These are phyloP conservation scores for Exophiala sp. DNA, from an alignment of 2,329 filamentous ascomycete genomes.

Conservation along the genomic window DNA sequence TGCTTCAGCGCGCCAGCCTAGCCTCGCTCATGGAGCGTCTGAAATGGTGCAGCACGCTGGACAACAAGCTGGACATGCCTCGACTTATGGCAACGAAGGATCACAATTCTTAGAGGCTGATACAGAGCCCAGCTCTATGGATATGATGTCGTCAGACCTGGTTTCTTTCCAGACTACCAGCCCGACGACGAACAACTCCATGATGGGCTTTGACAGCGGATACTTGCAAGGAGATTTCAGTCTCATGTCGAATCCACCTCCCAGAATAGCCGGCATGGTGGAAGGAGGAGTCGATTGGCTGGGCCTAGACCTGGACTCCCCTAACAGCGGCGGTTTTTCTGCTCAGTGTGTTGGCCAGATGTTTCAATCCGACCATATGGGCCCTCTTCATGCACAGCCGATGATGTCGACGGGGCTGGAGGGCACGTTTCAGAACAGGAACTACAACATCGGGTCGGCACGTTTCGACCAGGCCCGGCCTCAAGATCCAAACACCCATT, in stretches of 20 bases:
- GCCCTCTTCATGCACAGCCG: slow-evolving; percentile 5
- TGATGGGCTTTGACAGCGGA: slow-evolving; percentile 12
- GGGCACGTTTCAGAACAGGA: slow-evolving; percentile 4
- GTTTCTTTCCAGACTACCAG: slow-evolving; percentile 14
- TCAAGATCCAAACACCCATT: slow-evolving; percentile 2
- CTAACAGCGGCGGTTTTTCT: slow-evolving; percentile 7
- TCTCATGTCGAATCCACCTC: slow-evolving; percentile 14
- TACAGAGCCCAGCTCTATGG: slow-evolving; percentile 7
- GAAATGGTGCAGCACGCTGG: slow-evolving; percentile 1
- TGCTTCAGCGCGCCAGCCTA: not conserved
- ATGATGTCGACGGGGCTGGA: not conserved
- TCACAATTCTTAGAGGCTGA: slow-evolving; percentile 8
- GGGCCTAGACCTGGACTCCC: slow-evolving; percentile 17
- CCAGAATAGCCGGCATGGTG: slow-evolving; percentile 16
- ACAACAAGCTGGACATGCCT: not conserved
- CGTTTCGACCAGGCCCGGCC: slow-evolving; percentile 5
- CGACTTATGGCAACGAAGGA: not conserved
- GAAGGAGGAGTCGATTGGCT: slow-evolving; percentile 17
- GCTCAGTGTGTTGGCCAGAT: slow-evolving; percentile 6
- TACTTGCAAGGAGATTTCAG: slow-evolving; percentile 17
- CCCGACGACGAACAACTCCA: slow-evolving; percentile 12
- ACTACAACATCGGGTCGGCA: not conserved
- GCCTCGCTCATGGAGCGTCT: not conserved
- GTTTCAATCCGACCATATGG: slow-evolving; percentile 3
- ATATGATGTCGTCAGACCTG: slow-evolving; percentile 14